phyloP scores from a whole-genome alignment of 2,329 filamentous ascomycete genomes.

The Cordyceps javanica region DNA sequence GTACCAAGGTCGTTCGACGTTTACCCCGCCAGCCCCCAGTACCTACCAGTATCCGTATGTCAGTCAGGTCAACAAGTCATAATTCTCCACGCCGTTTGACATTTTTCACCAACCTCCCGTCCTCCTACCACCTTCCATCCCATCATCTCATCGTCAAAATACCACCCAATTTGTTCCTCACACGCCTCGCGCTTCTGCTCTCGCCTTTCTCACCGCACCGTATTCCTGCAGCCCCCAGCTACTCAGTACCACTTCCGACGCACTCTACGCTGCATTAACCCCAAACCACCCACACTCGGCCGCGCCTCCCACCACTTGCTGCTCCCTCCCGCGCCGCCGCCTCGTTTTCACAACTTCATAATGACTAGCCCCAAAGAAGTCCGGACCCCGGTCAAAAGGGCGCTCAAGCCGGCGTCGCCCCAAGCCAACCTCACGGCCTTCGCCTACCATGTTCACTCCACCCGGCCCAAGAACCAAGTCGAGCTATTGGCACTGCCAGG shows the following conservation, averaged over 20 bases:
- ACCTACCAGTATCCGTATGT: no score
- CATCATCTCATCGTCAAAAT: neutral
- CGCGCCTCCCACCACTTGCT: neutral
- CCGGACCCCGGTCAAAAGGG: slow-evolving; percentile 13
- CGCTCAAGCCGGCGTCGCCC: slow-evolving; percentile 5
- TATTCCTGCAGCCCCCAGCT: neutral
- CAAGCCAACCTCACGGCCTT: neutral
- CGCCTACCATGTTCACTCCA: slow-evolving; percentile 13
- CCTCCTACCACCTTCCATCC: neutral
- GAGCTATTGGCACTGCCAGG: slow-evolving; percentile 11
- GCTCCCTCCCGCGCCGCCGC: neutral
- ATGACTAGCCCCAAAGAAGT: slow-evolving; percentile 13
- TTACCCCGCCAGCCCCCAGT: neutral
- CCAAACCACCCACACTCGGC: neutral
- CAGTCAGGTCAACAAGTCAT: neutral
- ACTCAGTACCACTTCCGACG: slow-evolving; percentile 3
- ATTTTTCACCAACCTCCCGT: neutral
- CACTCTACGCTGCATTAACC: neutral
- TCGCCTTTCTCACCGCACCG: neutral
- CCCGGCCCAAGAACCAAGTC: slow-evolving; percentile 5
- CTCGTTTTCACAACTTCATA: slow-evolving; percentile 11
- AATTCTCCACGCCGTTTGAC: no score
- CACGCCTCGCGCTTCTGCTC: neutral
- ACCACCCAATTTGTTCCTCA: neutral
- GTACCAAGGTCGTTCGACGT: no score